Evolutionary conservation across 768 basidiomycete genomes (phyloP).

Genomic region (Kwoniella pini): DNA sequence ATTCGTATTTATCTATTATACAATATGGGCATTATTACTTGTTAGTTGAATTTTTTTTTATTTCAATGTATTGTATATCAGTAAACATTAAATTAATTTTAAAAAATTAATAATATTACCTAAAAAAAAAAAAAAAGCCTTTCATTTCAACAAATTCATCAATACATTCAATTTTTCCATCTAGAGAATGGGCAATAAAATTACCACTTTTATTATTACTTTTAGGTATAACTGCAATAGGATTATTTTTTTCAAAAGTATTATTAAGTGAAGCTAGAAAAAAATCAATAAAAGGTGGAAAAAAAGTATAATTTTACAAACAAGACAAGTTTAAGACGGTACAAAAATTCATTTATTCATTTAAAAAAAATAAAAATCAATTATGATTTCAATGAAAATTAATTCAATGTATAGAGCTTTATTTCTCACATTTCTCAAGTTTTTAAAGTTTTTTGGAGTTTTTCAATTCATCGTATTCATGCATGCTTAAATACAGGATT

Average conservation of each 20-base stretch:
- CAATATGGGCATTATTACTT: slow-evolving; percentile 83
- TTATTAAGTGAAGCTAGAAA: slow-evolving; percentile 72
- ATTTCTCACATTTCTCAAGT: too few species aligned
- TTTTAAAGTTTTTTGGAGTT: too few species aligned
- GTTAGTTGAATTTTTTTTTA: background rate
- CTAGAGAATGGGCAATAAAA: slow-evolving; percentile 88
- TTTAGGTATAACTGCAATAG: slow-evolving; percentile 75
- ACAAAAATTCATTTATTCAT: too few species aligned
- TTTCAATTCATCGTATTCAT: too few species aligned
- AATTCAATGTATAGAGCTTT: too few species aligned
- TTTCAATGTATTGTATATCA: background rate
- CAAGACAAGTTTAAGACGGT: too few species aligned
- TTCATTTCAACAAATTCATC: slow-evolving; percentile 76
- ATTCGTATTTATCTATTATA: slow-evolving; percentile 83
- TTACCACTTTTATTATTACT: slow-evolving; percentile 81
- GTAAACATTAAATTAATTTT: too few species aligned
- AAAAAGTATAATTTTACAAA: slow-evolving; percentile 33
- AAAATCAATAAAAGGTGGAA: slow-evolving; percentile 66
- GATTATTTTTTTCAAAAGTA: slow-evolving; percentile 74
- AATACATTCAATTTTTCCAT: slow-evolving; percentile 76
- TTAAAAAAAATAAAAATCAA: too few species aligned
- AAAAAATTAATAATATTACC: background rate
- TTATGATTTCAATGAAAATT: too few species aligned
- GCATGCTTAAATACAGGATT: too few species aligned
- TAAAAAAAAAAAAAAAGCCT: slow-evolving; percentile 58